Evolutionary conservation across 179 eudicot species (phyloP), one percentile per base, ranked within the genome.

Genomic region (Actinidia arguta): DNA sequence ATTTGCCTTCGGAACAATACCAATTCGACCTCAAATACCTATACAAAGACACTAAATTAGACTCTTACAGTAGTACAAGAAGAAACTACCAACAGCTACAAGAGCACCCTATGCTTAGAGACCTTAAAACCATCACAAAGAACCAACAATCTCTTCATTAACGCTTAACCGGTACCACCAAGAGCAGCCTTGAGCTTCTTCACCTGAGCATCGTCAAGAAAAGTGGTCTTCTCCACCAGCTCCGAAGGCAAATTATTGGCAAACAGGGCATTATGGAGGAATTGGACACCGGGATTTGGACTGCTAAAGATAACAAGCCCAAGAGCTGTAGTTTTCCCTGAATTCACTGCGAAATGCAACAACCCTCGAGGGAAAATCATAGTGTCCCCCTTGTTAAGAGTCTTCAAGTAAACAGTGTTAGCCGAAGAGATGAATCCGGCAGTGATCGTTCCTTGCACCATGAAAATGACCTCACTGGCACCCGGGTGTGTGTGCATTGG

Each of bases 401-500:
- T 85, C 74, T 87, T 89, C 7, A 87, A 85, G 72, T 92, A 94
- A 3, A 92, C 94, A 2, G 39, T 77, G 18, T 94, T 92, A 17
- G 89, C 89, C 0, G 88, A 83, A 4, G 92, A 90, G 3, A 94
- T 82, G 56, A 94, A 91, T 2, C 98, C 98, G 0, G 98, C 90
- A 76, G 88, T 85, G 1, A 93, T 88, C 14, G 81, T 84, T n/a
- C 97, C 95, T 42, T 88, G 79, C 13, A 87, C 73, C 0, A 93
- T 93, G 13, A 84, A 61, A 1, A 89, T 79, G 11, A 87, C 61
- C 66, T 94, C 98, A 0, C 92, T 80, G 3, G 80, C 98, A 0
- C 90, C 91, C 0, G 98, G 98, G 86, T 94, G 98, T 0, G 92
- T 93, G 91, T 94, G 98, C 76, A 94, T 84, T 20, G 97, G 94